These are phyloP conservation scores for Mycena rebaudengoi DNA, from an alignment of 768 basidiomycete genomes.

Conservation along the genomic window DNA sequence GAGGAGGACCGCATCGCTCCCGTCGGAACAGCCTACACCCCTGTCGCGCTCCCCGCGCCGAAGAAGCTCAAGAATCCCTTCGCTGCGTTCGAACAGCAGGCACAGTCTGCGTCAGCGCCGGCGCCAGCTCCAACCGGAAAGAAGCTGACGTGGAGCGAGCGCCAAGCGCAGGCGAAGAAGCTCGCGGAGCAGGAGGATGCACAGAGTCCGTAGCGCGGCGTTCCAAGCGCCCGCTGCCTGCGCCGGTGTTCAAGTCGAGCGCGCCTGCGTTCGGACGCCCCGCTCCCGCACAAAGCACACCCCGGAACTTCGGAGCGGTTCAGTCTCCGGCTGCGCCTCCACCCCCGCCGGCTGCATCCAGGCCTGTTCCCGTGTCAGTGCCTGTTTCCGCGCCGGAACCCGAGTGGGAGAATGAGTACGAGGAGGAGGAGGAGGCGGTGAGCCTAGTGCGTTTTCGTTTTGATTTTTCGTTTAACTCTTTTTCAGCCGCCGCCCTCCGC, in stretches of 20 bases:
- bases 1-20: constrained; percentile 88
- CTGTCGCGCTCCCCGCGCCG: constrained; percentile 84
- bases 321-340: constrained; percentile 45
- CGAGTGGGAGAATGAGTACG: constrained; percentile 36
- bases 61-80: constrained; percentile 91
- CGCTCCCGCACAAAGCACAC: constrained; percentile 43
- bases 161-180: constrained; percentile 91
- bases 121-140: constrained; percentile 52
- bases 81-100: constrained; percentile 63
- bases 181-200: constrained; percentile 82
- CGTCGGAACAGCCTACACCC: constrained; percentile 88
- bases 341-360: constrained; percentile 37
- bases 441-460: constrained; percentile 19
- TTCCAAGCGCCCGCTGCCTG: constrained; percentile 48
- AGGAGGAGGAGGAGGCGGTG: constrained; percentile 43
- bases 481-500: constrained; percentile 44
- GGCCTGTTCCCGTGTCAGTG: constrained; percentile 25
- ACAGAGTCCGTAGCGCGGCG: constrained; percentile 65
- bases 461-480: neutral
- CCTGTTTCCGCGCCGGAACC: constrained; percentile 35
- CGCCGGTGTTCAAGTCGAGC: constrained; percentile 53
- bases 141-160: constrained; percentile 93
- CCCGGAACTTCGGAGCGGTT: constrained; percentile 57
- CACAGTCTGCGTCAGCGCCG: constrained; percentile 40
- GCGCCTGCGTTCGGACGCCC: constrained; percentile 59